phyloP scores from a whole-genome alignment of 306 rosid species.

The Prunus kanzakura region DNA sequence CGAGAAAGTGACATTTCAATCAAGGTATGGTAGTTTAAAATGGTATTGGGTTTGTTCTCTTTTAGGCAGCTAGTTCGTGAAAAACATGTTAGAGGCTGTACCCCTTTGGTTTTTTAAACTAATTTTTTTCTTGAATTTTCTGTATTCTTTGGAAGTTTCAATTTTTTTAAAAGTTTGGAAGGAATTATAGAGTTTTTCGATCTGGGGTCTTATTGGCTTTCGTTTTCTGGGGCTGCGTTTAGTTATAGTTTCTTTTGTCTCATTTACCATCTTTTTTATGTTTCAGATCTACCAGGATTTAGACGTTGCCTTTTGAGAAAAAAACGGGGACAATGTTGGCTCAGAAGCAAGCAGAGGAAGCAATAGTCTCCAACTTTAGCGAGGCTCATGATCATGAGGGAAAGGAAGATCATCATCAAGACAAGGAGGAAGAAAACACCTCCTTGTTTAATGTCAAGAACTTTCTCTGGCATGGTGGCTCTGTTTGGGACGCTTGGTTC shows the following conservation, averaged over 20 bases:
- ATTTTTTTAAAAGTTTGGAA: neutral
- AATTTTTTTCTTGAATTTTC: neutral
- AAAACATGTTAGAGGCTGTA: constrained; percentile 9
- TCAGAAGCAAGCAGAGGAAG: constrained; percentile 87
- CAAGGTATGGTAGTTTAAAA: constrained; percentile 34
- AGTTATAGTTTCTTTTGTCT: constrained; percentile 37
- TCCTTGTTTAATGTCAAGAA: constrained; percentile 56
- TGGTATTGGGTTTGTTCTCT: neutral
- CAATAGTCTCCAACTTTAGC: constrained; percentile 63
- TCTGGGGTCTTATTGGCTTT: constrained; percentile 38
- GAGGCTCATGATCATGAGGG: constrained; percentile 54
- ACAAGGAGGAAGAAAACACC: constrained; percentile 32
- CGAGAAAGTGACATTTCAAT: constrained; percentile 48
- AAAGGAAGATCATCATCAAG: constrained; percentile 23
- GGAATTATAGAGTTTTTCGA: constrained; percentile 33
- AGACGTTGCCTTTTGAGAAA: constrained; percentile 27
- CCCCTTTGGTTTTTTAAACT: neutral
- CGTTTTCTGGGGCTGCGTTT: constrained; percentile 53
- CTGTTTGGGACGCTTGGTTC: constrained; percentile 99
- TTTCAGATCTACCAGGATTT: constrained; percentile 58
- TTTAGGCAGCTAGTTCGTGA: constrained; percentile 3
- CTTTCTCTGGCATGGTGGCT: constrained; percentile 95
- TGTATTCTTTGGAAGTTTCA: constrained; percentile 9
- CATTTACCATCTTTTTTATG: constrained; percentile 41
- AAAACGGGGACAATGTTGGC: constrained; percentile 53